phyloP scores from a whole-genome alignment of 1,284 basidiomycete genomes.

The Trichosporon sp. region DNA sequence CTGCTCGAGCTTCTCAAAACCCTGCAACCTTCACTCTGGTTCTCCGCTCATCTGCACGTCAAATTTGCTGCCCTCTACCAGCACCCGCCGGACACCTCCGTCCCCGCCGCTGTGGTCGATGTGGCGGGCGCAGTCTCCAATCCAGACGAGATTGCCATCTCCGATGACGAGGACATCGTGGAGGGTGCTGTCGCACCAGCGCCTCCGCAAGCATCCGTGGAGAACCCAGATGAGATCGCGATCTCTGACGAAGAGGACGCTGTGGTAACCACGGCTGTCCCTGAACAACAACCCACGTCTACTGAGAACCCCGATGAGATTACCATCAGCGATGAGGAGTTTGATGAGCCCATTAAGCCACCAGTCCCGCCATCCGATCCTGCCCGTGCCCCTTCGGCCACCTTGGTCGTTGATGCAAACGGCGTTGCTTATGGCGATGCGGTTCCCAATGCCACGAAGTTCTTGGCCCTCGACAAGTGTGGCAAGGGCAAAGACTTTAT shows the following conservation, averaged over 20 bases:
- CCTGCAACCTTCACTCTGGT: constrained; percentile 87
- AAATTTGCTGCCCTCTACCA: constrained; percentile 64
- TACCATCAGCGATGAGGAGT: constrained; percentile 23
- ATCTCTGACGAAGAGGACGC: constrained; percentile 57
- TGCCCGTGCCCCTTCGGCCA: background rate
- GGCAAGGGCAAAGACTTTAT: constrained; percentile 73
- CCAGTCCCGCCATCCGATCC: background rate
- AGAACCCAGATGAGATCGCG: constrained; percentile 66
- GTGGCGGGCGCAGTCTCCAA: constrained; percentile 45
- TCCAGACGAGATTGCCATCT: constrained; percentile 65
- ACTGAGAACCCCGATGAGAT: constrained; percentile 27
- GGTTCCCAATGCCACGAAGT: constrained; percentile 41
- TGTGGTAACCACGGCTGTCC: constrained; percentile 16
- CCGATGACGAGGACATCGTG: constrained; percentile 54
- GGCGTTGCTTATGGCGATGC: background rate
- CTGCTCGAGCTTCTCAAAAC: constrained; percentile 68
- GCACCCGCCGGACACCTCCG: constrained; percentile 47
- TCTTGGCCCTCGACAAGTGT: constrained; percentile 92
- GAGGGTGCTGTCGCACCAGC: background rate
- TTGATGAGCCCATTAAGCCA: constrained; percentile 9
- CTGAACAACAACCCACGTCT: background rate
- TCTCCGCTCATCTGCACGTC: constrained; percentile 88
- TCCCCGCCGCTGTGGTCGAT: background rate
- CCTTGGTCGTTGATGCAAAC: background rate
- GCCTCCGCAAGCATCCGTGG: constrained; percentile 11